Base-by-base conservation (phyloP, 495 filamentous ascomycete species). In the Hypoxylon trugodes region DNA sequence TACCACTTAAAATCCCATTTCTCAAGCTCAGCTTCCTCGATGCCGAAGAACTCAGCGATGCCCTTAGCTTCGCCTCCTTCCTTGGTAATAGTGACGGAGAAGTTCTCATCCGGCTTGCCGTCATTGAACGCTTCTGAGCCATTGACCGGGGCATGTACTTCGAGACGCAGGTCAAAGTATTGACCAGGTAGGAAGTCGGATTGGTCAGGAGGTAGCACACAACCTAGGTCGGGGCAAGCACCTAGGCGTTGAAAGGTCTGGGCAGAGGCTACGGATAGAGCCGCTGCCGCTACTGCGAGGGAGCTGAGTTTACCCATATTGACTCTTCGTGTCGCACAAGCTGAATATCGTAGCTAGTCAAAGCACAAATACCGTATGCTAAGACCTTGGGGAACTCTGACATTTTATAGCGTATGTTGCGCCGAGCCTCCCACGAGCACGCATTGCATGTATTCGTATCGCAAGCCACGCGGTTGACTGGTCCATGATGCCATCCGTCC, bases 131-230 rank as follows among this genome's bases (percentile, higher is more conserved):
- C 87, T 72, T 91, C 87, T 16, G 86, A 89, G 32, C 89, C 89
- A 73, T 92, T 92, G 71, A 87, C 76, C 1, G 89, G 89, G 2
- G 89, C 89, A 65, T 92, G 89, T 28, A 92, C 83, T 72, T 92
- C 89, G 21, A 92, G 81, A 19, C 89, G 86, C 54, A 92, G 85
- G 71, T 91, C 89, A 66, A 92, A 92, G 66, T 81, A 85, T 70
- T 90, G 88, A 21, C 89, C 89, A 2, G 89, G 81, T 0, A 91
- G 79, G 78, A 92, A 91, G 63, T 91, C 89, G 30, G 83, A 85
- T 80, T 90, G 88, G 65, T 92, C 89, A 0, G 89, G 89, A 10
- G 89, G 89, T 25, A 92, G 81, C 46, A 92, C 79, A 67, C 89
- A 92, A 55, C 89, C 89, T n/a, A 92, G 76, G 8, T 80, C 80